These are phyloP conservation scores for Nannochloris sp. DNA, from an alignment of 139 green algal genomes.

Conservation along the genomic window DNA sequence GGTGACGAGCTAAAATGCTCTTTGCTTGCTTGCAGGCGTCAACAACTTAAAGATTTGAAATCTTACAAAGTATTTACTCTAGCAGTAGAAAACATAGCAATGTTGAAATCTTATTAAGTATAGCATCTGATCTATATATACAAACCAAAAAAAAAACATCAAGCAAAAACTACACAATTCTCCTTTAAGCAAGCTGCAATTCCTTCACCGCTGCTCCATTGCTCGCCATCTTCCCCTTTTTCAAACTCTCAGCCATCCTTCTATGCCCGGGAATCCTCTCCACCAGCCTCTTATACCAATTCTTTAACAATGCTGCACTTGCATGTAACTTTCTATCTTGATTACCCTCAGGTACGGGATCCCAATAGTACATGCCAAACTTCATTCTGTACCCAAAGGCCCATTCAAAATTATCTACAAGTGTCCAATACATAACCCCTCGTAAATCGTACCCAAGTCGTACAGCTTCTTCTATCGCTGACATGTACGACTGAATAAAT, in stretches of 20 bases:
- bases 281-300: constrained; percentile 15
- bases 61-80: no score
- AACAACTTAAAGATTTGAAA: not conserved
- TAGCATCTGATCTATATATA: no score
- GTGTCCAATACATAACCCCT: constrained; percentile 61
- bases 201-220: no score
- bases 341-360: constrained; percentile 5
- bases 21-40: not conserved
- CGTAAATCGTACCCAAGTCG: constrained; percentile 18
- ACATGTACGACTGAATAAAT: constrained; percentile 37
- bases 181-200: no score
- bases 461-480: constrained; percentile 18
- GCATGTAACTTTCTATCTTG: constrained; percentile 6
- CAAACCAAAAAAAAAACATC: no score
- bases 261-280: not conserved
- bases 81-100: no score
- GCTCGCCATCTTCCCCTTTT: not conserved
- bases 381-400: constrained; percentile 50
- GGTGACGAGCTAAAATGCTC: not conserved
- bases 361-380: constrained; percentile 32
- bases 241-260: not conserved
- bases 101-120: no score
- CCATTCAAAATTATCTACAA: constrained; percentile 69
- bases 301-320: constrained; percentile 7
- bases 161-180: no score